Percentiles rank a stretch among this genome's conserved stretches.
Evolutionary conservation across 306 rosid species (phyloP).

Genomic region (Aeschynomene evenia): DNA sequence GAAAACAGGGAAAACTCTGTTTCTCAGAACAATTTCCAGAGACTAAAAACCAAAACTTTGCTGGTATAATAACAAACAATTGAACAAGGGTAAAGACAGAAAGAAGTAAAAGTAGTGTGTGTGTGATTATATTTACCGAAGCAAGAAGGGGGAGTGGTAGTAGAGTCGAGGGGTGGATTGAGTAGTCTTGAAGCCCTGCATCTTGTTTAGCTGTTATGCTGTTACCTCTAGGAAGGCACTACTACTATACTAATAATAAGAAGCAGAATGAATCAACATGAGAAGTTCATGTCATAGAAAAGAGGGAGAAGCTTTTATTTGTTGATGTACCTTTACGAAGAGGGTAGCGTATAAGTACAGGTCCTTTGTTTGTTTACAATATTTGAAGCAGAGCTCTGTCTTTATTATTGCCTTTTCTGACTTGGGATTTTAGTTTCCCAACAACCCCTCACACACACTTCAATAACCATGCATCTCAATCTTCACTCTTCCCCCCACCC

Average conservation of each 20-base stretch:
- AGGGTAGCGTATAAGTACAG: conserved; percentile 58
- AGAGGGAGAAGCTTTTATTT: neutral
- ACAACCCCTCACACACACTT: conserved; percentile 32
- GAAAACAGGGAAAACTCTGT: conserved; percentile 35
- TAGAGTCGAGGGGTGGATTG: conserved; percentile 51
- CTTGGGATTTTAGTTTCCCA: conserved; percentile 82
- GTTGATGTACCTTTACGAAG: conserved; percentile 55
- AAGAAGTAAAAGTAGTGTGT: neutral
- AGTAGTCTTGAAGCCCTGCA: conserved; percentile 68
- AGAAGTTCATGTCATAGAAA: neutral
- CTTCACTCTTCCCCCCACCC: neutral
- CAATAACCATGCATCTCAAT: conserved; percentile 25
- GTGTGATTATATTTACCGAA: conserved; percentile 51
- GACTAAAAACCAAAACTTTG: neutral
- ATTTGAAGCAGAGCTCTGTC: neutral
- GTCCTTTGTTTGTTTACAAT: conserved; percentile 22
- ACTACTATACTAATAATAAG: too few species aligned
- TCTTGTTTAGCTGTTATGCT: too few species aligned
- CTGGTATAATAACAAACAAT: neutral
- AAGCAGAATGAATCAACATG: neutral
- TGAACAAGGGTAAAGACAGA: neutral
- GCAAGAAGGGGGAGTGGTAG: conserved; percentile 51
- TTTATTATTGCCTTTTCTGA: conserved; percentile 55
- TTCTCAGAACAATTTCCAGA: neutral
- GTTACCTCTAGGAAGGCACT: too few species aligned